phyloP scores from a whole-genome alignment of 441 rosid species.

The Lepidium campestre region DNA sequence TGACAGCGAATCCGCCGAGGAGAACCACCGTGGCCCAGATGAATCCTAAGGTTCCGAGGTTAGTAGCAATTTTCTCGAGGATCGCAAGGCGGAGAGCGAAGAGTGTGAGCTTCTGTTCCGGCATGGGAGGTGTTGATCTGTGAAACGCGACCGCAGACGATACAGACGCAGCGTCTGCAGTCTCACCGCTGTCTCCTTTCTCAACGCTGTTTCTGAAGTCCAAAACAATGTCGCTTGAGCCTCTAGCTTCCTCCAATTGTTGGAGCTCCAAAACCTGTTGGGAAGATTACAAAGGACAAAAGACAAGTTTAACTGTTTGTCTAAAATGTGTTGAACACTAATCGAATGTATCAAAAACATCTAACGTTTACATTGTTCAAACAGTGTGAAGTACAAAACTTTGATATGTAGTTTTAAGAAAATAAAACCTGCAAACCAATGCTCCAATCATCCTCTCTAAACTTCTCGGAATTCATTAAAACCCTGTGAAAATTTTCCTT shows the following conservation, averaged over 20 bases:
- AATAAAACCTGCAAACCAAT: conserved; percentile 42
- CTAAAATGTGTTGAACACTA: neutral
- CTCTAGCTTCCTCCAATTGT: conserved; percentile 38
- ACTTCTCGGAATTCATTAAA: conserved; percentile 35
- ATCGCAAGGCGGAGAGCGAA: conserved; percentile 84
- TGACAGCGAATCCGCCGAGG: conserved; percentile 85
- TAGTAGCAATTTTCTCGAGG: conserved; percentile 81
- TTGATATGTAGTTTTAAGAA: neutral
- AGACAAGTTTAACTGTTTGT: neutral
- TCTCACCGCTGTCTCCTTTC: conserved; percentile 46
- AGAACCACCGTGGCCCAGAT: conserved; percentile 98
- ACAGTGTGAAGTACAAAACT: neutral
- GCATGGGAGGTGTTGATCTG: conserved; percentile 35
- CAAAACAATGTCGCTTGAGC: conserved; percentile 52
- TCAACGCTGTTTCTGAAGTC: conserved; percentile 44
- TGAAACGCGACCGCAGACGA: conserved; percentile 24
- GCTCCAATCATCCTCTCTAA: conserved; percentile 38
- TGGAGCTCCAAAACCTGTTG: conserved; percentile 37
- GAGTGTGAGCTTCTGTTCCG: conserved; percentile 79
- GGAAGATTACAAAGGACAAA: too few species aligned
- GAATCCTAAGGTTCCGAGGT: conserved; percentile 82
- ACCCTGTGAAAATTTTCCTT: neutral
- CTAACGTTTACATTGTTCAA: neutral
- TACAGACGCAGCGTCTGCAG: conserved; percentile 29
- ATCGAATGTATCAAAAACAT: neutral